These are phyloP conservation scores for Cystobasidium pallidum DNA, from an alignment of 1,284 basidiomycete genomes.

Conservation along the genomic window DNA sequence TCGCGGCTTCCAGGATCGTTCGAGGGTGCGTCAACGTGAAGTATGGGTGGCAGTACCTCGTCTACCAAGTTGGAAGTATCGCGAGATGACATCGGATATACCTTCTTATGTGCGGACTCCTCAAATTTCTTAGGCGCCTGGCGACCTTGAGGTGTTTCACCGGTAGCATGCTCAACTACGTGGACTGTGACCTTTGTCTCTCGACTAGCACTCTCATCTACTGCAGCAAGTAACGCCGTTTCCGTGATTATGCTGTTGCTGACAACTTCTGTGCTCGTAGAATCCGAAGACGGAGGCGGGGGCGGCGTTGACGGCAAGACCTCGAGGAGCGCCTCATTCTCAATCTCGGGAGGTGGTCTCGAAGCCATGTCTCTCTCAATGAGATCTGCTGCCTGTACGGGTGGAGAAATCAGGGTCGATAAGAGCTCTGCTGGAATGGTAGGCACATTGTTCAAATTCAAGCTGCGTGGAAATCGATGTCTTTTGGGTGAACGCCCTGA, in stretches of 20 bases:
- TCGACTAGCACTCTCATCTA: background rate
- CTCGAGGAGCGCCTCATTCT: background rate
- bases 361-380: background rate
- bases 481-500: background rate
- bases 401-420: background rate
- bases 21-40: too few relatives aligned
- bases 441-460: constrained; percentile 11
- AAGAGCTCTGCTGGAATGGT: background rate
- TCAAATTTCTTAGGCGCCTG: too few relatives aligned
- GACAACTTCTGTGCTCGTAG: background rate
- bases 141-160: too few relatives aligned
- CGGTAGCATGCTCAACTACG: too few relatives aligned
- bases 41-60: too few relatives aligned
- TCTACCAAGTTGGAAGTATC: too few relatives aligned
- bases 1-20: too few relatives aligned
- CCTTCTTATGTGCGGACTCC: too few relatives aligned
- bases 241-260: background rate
- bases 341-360: background rate
- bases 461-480: background rate
- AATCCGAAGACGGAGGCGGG: background rate
- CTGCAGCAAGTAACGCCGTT: background rate
- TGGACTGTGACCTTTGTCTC: too few relatives aligned
- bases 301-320: constrained; percentile 2
- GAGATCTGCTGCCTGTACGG: background rate
- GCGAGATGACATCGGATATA: too few relatives aligned